Evolutionary conservation across 192 early-diverging fungal genomes (phyloP), one percentile per base, ranked within the genome.

Genomic region (Pilobolus umbonatus): DNA sequence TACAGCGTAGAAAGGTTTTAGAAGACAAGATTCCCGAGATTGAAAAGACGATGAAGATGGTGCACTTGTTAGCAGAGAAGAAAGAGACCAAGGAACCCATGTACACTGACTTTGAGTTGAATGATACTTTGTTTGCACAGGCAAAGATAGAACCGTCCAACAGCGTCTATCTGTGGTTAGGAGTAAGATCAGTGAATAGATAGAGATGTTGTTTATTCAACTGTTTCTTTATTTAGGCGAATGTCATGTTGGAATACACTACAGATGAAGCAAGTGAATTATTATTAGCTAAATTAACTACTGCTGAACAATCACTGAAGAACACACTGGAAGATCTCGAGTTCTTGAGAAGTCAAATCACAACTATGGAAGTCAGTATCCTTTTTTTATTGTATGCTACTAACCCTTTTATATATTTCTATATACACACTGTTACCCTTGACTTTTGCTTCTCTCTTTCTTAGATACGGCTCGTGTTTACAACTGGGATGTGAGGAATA

Each of bases 211-310:
- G 52, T 12, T 21, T 6, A 24, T 1, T 15, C 46, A n/a, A 38
- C 35, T 61, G 68, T 39, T 12, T 17, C 7, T 43, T 35, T 32
- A n/a, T 22, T 29, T 57, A 91, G 89, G 91, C 94, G 2, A 98
- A 98, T 67, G 93, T 96, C 12, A 98, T 98, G 96, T 78, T 98
- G 36, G 91, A 98, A 69, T 98, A 98, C 69, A 77, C 84, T 4
- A 81, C 87, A n/a, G 85, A 82, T 28, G 96, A 98, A 63, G 94
- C 96, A 15, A 67, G 80, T 42, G 80, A 83, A 21, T 77, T 98
- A 25, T 76, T 98, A 14, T 59, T 73, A 17, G 74, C 77, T 39
- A 98, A 98, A 61, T 76, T 93, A 15, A 63, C 34, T 0, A 85
- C 82, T 29, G 94, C 94, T 24, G 75, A 84, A 47, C 80, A 54